A percentile compares a stretch with the other conserved stretches of the same genome.
phyloP scores from a whole-genome alignment of 2,329 filamentous ascomycete species.

The Colletotrichum sp. region DNA sequence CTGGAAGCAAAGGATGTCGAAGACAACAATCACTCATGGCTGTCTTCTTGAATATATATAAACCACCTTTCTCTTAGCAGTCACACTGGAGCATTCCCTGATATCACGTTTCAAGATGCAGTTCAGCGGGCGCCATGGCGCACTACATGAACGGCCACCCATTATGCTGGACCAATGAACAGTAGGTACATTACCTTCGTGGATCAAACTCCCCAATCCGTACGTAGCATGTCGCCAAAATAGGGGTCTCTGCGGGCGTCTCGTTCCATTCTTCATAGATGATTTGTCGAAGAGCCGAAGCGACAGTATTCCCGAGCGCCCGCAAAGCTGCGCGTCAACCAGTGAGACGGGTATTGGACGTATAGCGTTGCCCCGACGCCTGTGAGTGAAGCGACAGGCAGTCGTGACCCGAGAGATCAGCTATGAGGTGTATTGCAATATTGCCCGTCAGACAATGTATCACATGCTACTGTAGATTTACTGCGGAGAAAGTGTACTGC shows the following conservation, averaged over 20 bases:
- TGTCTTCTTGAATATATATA: neutral
- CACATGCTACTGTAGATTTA: neutral
- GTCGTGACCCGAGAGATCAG: neutral
- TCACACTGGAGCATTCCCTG: neutral
- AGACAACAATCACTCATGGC: neutral
- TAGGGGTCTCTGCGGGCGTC: neutral
- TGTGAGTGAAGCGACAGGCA: neutral
- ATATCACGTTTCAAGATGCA: neutral
- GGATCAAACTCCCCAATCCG: neutral
- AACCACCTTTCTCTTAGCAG: rapidly evolving
- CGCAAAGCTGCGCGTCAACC: neutral
- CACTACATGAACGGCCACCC: no score
- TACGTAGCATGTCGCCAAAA: neutral
- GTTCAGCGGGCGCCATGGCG: neutral
- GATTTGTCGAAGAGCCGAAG: neutral
- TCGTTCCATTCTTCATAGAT: rapidly evolving
- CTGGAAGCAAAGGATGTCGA: neutral
- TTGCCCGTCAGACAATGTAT: rapidly evolving
- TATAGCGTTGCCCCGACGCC: neutral
- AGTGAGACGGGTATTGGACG: rapidly evolving
- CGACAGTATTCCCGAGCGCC: neutral
- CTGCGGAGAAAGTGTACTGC: rapidly evolving
- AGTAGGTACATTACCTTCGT: neutral
- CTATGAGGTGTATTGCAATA: neutral
- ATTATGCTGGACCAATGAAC: neutral